phyloP scores from a whole-genome alignment of 73 alveolate species.

The Urostyla sp. region DNA sequence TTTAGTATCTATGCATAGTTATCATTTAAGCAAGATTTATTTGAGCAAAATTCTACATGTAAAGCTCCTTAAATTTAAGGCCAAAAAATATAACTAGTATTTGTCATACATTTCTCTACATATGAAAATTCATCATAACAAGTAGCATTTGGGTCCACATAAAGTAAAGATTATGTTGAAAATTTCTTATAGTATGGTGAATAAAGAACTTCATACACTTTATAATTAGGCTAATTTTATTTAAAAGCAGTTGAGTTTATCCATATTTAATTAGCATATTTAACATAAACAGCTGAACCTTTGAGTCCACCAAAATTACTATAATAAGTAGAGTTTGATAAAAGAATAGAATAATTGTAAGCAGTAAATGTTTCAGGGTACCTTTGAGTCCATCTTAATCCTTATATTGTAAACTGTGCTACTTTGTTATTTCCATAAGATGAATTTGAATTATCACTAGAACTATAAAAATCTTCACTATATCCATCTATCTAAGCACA shows the following conservation, averaged over 20 bases:
- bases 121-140: conserved; percentile 5
- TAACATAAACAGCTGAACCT: conserved; percentile 47
- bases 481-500: conserved; percentile 13
- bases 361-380: too few relatives aligned
- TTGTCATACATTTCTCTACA: background rate
- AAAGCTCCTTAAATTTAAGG: conserved; percentile 40
- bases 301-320: conserved; percentile 47
- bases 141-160: background rate
- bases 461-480: too few relatives aligned
- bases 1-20: background rate
- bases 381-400: too few relatives aligned
- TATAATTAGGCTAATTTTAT: conserved; percentile 40
- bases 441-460: too few relatives aligned
- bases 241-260: background rate
- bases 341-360: too few relatives aligned
- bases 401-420: too few relatives aligned
- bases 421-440: too few relatives aligned
- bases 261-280: background rate
- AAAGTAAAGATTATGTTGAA: background rate
- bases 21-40: background rate
- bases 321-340: too few relatives aligned
- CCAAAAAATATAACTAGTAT: background rate
- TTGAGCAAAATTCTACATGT: background rate
- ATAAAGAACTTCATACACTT: conserved; percentile 1
- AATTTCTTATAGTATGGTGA: conserved; percentile 3